Evolutionary conservation across 306 rosid species (phyloP), one percentile per base, ranked within the genome.

Genomic region (Corylus heterophylla): DNA sequence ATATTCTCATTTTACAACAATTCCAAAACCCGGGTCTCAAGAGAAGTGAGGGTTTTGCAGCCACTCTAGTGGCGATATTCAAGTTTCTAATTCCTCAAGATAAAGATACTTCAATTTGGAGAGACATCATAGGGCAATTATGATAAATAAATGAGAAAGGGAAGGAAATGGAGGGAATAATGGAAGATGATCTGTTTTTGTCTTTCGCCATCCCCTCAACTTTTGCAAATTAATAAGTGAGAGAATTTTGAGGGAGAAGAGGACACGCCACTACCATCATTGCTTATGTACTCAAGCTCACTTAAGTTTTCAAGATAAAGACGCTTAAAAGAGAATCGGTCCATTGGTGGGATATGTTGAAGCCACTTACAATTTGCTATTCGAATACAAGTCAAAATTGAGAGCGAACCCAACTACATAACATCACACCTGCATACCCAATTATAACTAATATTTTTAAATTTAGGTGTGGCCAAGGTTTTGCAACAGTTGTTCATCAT

Each of bases 251-350:
- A 78, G 68, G 83, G 74, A 4, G 80, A 37, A 83, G 58, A 78
- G 73, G 76, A 77, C 64, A 18, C 58, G 42, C 4, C 42, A 3
- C 8, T 50, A n/a, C 10, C 55, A 54, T 10, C 2, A 8, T 2
- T 18, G 8, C 42, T 37, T 62, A 83, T 69, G 76, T 79, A 54
- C 54, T 83, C 71, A 12, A 83, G 31, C 0, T 29, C 54, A 27
- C 0, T 0, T 8, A 74, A 11, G 0, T 0, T 0, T 0, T 0
- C 0, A 16, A 79, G 7, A 0, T 0, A 0, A 10, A 79, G 78
- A 61, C 31, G 5, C 63, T 84, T 62, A 31, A 7, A 59, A 2
- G 77, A 74, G 50, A 83, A 75, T 18, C 9, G 64, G 14, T 83
- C 80, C 22, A 83, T 12, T 0, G 71, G 74, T 61, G 80, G 67